A percentile compares a stretch with the other conserved stretches of the same genome.
phyloP scores from a whole-genome alignment of 352 stramenopile species.

The Phytophthora cajani region DNA sequence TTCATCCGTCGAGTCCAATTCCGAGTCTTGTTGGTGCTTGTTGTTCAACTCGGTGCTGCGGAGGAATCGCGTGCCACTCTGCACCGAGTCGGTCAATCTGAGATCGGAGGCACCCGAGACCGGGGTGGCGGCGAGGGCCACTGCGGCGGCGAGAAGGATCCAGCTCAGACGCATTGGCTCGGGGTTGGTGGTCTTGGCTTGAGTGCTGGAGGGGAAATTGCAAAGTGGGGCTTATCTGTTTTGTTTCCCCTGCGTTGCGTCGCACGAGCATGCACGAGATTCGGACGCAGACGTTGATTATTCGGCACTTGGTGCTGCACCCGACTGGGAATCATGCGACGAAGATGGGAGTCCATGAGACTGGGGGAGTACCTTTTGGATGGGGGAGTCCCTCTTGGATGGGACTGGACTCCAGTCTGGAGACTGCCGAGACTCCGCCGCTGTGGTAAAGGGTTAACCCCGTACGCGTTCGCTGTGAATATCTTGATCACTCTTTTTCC shows the following conservation, averaged over 20 bases:
- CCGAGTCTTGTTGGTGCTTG: neutral
- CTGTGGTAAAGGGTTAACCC: too few relatives aligned
- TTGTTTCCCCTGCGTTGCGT: neutral
- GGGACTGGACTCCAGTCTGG: too few relatives aligned
- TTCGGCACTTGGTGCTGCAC: too few relatives aligned
- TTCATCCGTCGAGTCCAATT: neutral
- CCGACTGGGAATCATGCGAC: too few relatives aligned
- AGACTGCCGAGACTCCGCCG: too few relatives aligned
- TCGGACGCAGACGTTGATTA: neutral
- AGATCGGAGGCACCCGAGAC: neutral
- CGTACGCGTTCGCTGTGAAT: too few relatives aligned
- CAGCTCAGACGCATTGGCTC: conserved; percentile 1
- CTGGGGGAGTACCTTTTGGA: too few relatives aligned
- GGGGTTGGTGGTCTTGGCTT: neutral
- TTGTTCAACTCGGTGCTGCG: neutral
- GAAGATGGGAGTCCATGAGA: too few relatives aligned
- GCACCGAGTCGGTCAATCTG: neutral
- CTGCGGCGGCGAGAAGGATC: conserved; percentile 1
- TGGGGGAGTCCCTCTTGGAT: too few relatives aligned
- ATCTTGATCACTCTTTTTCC: too few relatives aligned
- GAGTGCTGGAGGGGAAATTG: neutral
- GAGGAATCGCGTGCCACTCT: neutral
- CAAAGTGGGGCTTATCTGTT: neutral
- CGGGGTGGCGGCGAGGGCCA: neutral
- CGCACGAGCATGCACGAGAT: neutral